Evolutionary conservation across 1,284 basidiomycete species (phyloP).

Genomic region (Leccinum angustisporum): DNA sequence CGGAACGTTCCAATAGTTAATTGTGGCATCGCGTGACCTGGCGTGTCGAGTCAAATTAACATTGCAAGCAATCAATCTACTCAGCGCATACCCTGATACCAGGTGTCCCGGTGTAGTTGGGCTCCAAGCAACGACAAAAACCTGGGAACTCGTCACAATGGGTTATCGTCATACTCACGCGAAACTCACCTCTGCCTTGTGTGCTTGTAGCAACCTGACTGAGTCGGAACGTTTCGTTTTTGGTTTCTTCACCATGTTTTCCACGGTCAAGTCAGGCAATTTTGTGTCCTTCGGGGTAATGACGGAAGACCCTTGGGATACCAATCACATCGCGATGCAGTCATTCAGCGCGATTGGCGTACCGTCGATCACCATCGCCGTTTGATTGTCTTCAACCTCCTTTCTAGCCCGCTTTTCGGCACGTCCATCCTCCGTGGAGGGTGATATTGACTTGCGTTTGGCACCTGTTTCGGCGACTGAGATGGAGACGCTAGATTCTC

Average conservation of each 20-base stretch:
- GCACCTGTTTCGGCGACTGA: constrained; percentile 15
- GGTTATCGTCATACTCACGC: not conserved
- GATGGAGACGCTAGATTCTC: constrained; percentile 14
- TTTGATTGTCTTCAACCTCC: constrained; percentile 38
- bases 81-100: constrained; percentile 65
- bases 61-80: not conserved
- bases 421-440: constrained; percentile 43
- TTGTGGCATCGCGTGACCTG: constrained; percentile 75
- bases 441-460: constrained; percentile 52
- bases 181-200: constrained; percentile 58
- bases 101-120: constrained; percentile 60
- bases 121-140: constrained; percentile 82
- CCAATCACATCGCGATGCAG: not conserved
- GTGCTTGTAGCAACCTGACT: constrained; percentile 54
- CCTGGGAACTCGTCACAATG: constrained; percentile 41
- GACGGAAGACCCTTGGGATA: constrained; percentile 14
- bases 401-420: constrained; percentile 53
- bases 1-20: constrained; percentile 75
- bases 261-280: constrained; percentile 23
- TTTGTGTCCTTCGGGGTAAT: constrained; percentile 26
- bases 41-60: constrained; percentile 7
- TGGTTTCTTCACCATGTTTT: constrained; percentile 36
- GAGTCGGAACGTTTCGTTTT: constrained; percentile 40
- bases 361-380: constrained; percentile 39
- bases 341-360: not conserved